Percentiles rank a stretch among this genome's conserved stretches.
Conservation (phyloP, 805 yeast genomes). For the Kodamaea hsintzibuensis region DNA sequence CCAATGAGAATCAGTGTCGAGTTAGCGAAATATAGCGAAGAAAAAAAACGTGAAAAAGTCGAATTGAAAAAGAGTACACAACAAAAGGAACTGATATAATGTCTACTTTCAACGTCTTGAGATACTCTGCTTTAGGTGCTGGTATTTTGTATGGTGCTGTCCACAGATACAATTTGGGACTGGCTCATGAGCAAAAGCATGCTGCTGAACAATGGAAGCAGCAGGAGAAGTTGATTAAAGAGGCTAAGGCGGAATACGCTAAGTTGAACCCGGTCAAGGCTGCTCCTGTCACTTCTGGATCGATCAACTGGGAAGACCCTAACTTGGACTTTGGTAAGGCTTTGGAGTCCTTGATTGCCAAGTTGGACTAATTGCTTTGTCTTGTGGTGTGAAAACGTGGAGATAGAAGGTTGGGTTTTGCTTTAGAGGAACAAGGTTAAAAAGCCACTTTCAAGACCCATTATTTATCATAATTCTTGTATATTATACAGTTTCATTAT, state of each 20-base stretch:
- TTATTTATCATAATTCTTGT: slow-evolving; percentile 3
- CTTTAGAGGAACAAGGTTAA: not conserved
- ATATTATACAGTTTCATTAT: slow-evolving; percentile 1
- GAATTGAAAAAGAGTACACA: slow-evolving; percentile 3
- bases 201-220: slow-evolving; percentile 60
- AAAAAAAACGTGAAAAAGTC: slow-evolving; percentile 7
- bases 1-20: slow-evolving; percentile 7
- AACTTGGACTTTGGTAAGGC: slow-evolving; percentile 81
- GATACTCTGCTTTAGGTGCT: slow-evolving; percentile 88
- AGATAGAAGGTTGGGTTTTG: not conserved
- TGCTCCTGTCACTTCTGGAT: slow-evolving; percentile 43
- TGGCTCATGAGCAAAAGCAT: slow-evolving; percentile 57
- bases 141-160: slow-evolving; percentile 88
- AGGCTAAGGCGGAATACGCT: slow-evolving; percentile 89
- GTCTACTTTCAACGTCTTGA: slow-evolving; percentile 66
- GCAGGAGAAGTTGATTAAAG: slow-evolving; percentile 73
- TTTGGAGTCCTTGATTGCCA: slow-evolving; percentile 64
- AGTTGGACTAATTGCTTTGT: slow-evolving; percentile 33
- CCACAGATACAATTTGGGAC: slow-evolving; percentile 72
- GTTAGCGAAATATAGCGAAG: not conserved
- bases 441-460: not conserved
- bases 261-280: slow-evolving; percentile 52
- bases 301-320: slow-evolving; percentile 81
- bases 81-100: slow-evolving; percentile 15
- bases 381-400: not conserved